These are phyloP conservation scores for Trichocladium antarcticum DNA, from an alignment of 495 filamentous ascomycete genomes.

Conservation along the genomic window DNA sequence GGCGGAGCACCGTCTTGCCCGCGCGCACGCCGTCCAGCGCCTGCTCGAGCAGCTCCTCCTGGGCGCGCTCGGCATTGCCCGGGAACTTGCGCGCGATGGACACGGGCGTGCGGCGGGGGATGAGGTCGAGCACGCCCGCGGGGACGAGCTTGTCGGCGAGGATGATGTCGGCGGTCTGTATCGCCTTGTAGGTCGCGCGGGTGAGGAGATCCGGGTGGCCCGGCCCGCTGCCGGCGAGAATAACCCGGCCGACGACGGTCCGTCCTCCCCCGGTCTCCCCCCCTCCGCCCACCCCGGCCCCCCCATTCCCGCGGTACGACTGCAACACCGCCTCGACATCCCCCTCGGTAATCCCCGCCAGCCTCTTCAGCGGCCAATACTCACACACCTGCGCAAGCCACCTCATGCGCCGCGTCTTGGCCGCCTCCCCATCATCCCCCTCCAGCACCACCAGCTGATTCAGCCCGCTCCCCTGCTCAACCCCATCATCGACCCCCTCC, in stretches of 20 bases:
- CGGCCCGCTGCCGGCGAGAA: slow-evolving; percentile 87
- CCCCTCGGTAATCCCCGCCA: slow-evolving; percentile 65
- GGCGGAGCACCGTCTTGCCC: slow-evolving; percentile 69
- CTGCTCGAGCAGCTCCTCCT: slow-evolving; percentile 76
- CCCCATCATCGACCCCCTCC: slow-evolving; percentile 65
- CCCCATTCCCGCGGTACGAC: too few relatives aligned
- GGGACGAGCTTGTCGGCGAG: slow-evolving; percentile 96
- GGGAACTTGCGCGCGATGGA: slow-evolving; percentile 96
- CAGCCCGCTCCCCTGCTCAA: slow-evolving; percentile 76
- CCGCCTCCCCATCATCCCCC: slow-evolving; percentile 60
- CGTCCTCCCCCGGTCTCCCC: not conserved
- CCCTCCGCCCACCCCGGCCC: not conserved
- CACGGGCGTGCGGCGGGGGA: slow-evolving; percentile 80
- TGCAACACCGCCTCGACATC: slow-evolving; percentile 65
- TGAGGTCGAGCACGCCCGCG: slow-evolving; percentile 69
- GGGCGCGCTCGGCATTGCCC: slow-evolving; percentile 87
- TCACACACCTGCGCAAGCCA: slow-evolving; percentile 97
- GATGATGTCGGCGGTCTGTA: slow-evolving; percentile 71
- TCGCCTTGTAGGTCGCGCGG: slow-evolving; percentile 75
- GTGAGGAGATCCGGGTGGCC: slow-evolving; percentile 89
- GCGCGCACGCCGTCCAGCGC: slow-evolving; percentile 59
- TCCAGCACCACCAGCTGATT: slow-evolving; percentile 66
- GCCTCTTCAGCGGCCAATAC: slow-evolving; percentile 84
- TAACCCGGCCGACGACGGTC: slow-evolving; percentile 49
- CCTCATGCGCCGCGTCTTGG: slow-evolving; percentile 70